phyloP scores from a whole-genome alignment of 2,329 filamentous ascomycete species.

The Arachnopeziza araneosa region DNA sequence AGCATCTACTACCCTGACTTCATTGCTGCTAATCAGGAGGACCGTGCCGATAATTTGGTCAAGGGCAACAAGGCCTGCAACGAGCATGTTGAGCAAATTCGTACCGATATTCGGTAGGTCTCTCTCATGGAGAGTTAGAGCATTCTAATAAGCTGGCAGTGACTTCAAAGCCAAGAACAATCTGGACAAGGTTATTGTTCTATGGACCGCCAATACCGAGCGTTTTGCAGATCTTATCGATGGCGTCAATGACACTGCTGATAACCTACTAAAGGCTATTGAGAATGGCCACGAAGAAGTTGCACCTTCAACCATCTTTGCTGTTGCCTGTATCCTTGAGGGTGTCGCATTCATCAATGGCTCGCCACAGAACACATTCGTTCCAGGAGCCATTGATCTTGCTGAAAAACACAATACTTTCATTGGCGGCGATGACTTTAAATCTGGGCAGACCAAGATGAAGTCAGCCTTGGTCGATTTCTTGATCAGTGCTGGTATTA shows the following conservation, averaged over 20 bases:
- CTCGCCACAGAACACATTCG: conserved; percentile 98
- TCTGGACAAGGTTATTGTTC: conserved; percentile 92
- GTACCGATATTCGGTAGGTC: conserved; percentile 76
- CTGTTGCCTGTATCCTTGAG: conserved; percentile 90
- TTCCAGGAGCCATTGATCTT: conserved; percentile 84
- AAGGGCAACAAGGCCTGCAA: conserved; percentile 76
- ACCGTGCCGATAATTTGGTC: conserved; percentile 87
- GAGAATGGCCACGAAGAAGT: conserved; percentile 82
- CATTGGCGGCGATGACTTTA: conserved; percentile 98
- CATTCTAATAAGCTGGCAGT: conserved; percentile 35
- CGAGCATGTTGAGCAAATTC: conserved; percentile 88
- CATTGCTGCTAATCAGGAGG: conserved; percentile 97
- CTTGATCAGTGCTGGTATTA: conserved; percentile 96
- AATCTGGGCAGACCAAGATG: conserved; percentile 99
- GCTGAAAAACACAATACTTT: conserved; percentile 83
- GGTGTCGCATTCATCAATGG: conserved; percentile 95
- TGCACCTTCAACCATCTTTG: conserved; percentile 93
- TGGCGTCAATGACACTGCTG: conserved; percentile 93
- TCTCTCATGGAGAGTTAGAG: not conserved
- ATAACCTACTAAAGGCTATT: conserved; percentile 86
- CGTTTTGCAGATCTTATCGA: conserved; percentile 83
- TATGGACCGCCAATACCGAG: conserved; percentile 99
- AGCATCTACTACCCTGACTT: conserved; percentile 99
- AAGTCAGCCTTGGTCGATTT: conserved; percentile 99
- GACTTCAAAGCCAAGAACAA: conserved; percentile 82